Base-by-base conservation (phyloP, 805 yeast species). In the Candida multigemmis region DNA sequence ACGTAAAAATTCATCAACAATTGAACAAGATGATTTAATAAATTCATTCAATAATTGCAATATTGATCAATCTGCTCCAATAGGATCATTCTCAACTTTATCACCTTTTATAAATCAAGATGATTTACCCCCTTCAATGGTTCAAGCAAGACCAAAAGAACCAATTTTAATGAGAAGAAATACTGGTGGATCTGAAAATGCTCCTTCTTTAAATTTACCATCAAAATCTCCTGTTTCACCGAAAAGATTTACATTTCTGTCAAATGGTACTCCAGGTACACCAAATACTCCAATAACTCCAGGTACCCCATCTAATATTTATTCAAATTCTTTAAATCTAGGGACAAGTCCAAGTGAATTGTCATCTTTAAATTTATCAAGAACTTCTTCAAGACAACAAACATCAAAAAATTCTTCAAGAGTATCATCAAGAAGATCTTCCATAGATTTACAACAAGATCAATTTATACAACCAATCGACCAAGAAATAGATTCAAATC, bases 121-220 rank as follows among this genome's bases (percentile, higher is more conserved):
- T 8, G 60, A 56, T 31, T 53, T 76, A 30, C 84, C 85, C 11
- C 74, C 80, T 11, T 73, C 82, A 20, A 76, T 80, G 86, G 59
- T 69, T 19, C 75, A 71, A 36, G 58, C 74, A 33, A 80, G 69
- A 39, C 89, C 91, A 12, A 78, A 73, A 41, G 74, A 75, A 28
- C 87, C 91, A 3, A 81, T 81, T 33, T 61, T 81, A 39, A 62
- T 76, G 37, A 61, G 74, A 28, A 52, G 74, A 36, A 65, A 66
- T 36, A 63, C 64, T 26, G 62, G 60, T 38, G 69, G 65, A 15
- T 37, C 44, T 15, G n/a, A 35, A 2, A 23, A 17, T 12, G 22
- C 33, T 6, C 29, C 23, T 14, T 6, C 19, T 11, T 6, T 8
- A 11, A 17, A 17, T 17, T 7, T 17, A 10, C 19, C 19, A 7